Conservation (phyloP, 2,329 filamentous ascomycete genomes). For the Meredithiella fracta region DNA sequence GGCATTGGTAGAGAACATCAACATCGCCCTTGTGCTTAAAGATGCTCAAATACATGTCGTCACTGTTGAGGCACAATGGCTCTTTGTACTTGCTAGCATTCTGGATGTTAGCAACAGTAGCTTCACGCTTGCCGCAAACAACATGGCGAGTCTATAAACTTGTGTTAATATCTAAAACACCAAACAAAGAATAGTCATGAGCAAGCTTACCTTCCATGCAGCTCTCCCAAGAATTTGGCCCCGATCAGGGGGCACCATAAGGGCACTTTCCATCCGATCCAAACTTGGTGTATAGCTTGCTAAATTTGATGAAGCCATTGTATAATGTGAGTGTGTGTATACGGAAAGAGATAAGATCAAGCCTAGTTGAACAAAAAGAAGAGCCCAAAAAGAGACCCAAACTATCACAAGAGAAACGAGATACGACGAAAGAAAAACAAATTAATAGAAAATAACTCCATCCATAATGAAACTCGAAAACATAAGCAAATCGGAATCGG, state of each 20-base stretch:
- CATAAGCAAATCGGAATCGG: not conserved
- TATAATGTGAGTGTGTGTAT: not conserved
- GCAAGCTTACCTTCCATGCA: slow-evolving; percentile 31
- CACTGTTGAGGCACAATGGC: slow-evolving; percentile 17
- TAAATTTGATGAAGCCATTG: slow-evolving; percentile 16
- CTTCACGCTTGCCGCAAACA: slow-evolving; percentile 28
- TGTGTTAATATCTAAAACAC: not conserved
- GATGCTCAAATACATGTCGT: slow-evolving; percentile 31
- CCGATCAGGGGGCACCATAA: slow-evolving; percentile 35
- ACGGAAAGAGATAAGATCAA: not conserved
- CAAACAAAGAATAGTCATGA: too few relatives aligned
- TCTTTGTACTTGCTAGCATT: slow-evolving; percentile 14
- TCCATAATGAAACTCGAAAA: not conserved
- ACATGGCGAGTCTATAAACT: slow-evolving; percentile 39
- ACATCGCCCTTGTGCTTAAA: slow-evolving; percentile 42
- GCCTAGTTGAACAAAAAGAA: not conserved
- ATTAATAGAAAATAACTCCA: not conserved
- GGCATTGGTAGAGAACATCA: slow-evolving; percentile 38
- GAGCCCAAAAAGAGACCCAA: not conserved
- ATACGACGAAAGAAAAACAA: not conserved
- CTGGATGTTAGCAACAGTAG: not conserved
- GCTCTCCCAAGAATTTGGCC: slow-evolving; percentile 34
- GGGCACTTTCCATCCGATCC: slow-evolving; percentile 28
- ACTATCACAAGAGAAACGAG: not conserved
- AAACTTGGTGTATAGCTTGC: slow-evolving; percentile 4